These are phyloP conservation scores for Phylloporus sp. DNA, from an alignment of 1,284 basidiomycete genomes.

Conservation along the genomic window DNA sequence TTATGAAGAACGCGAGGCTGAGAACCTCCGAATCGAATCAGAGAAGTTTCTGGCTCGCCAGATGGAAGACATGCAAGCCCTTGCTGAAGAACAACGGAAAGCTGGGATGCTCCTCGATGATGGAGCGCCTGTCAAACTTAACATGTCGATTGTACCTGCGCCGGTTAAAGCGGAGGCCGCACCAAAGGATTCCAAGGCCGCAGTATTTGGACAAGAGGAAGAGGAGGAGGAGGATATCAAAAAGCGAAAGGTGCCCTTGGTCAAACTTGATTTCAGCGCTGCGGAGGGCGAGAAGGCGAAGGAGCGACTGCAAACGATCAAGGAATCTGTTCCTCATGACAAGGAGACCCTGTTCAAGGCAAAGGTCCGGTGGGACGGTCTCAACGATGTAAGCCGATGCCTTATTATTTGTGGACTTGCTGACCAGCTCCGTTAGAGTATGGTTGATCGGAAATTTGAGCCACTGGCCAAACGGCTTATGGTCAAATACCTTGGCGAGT, in stretches of 20 bases:
- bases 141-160: conserved; percentile 63
- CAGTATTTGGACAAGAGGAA: conserved; percentile 75
- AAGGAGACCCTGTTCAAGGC: conserved; percentile 77
- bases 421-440: conserved; percentile 46
- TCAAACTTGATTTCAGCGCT: conserved; percentile 85
- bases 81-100: conserved; percentile 86
- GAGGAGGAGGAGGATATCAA: conserved; percentile 83
- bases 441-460: conserved; percentile 83
- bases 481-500: conserved; percentile 82
- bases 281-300: conserved; percentile 78
- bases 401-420: conserved; percentile 8
- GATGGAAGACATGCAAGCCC: conserved; percentile 88
- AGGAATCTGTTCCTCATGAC: conserved; percentile 68
- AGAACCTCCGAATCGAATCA: conserved; percentile 82
- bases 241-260: conserved; percentile 79
- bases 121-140: conserved; percentile 84
- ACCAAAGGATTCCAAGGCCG: conserved; percentile 53
- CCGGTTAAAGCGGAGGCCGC: conserved; percentile 50
- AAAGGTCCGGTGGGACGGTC: conserved; percentile 85
- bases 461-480: conserved; percentile 80
- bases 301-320: conserved; percentile 79
- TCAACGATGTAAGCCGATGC: conserved; percentile 74
- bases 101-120: conserved; percentile 90
- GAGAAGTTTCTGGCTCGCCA: conserved; percentile 88
- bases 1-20: conserved; percentile 83